phyloP scores from a whole-genome alignment of 495 filamentous ascomycete species.

The Neurospora sp. region DNA sequence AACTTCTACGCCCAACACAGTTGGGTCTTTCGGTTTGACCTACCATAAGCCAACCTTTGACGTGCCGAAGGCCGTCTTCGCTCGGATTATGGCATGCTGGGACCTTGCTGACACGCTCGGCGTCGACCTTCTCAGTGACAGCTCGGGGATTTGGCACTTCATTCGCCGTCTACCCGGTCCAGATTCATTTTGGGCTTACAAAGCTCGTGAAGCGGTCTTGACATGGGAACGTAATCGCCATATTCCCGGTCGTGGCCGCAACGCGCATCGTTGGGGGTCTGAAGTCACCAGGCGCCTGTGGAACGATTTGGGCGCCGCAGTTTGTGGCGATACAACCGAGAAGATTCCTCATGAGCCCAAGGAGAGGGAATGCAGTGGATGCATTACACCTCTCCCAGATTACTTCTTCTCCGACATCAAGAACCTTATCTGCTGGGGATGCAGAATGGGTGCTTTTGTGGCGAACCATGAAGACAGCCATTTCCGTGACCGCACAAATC shows the following conservation, averaged over 20 bases:
- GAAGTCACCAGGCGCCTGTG: background rate
- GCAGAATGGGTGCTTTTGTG: slow-evolving; percentile 10
- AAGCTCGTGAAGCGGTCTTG: slow-evolving; percentile 15
- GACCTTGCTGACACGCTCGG: slow-evolving; percentile 6
- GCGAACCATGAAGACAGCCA: slow-evolving; percentile 13
- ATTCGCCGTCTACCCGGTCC: slow-evolving; percentile 17
- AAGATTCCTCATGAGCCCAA: background rate
- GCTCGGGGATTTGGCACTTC: slow-evolving; percentile 17
- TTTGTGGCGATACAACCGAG: slow-evolving; percentile 10
- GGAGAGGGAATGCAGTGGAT: background rate
- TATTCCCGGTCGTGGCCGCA: background rate
- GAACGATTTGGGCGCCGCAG: slow-evolving; percentile 15
- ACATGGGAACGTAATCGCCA: background rate
- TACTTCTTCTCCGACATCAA: slow-evolving; percentile 2
- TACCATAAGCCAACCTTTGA: slow-evolving; percentile 16
- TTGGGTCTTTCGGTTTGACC: slow-evolving; percentile 16
- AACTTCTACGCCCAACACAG: background rate
- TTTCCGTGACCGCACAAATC: slow-evolving; percentile 7
- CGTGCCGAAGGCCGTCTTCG: slow-evolving; percentile 13
- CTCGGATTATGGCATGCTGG: slow-evolving; percentile 2
- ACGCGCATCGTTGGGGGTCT: background rate
- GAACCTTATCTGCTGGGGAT: slow-evolving; percentile 10
- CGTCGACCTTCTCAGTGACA: slow-evolving; percentile 18
- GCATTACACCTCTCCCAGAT: background rate
- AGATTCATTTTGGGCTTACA: slow-evolving; percentile 16